Conservation (phyloP, 192 early-diverging fungal genomes). For the Polychytrium aggregatum region DNA sequence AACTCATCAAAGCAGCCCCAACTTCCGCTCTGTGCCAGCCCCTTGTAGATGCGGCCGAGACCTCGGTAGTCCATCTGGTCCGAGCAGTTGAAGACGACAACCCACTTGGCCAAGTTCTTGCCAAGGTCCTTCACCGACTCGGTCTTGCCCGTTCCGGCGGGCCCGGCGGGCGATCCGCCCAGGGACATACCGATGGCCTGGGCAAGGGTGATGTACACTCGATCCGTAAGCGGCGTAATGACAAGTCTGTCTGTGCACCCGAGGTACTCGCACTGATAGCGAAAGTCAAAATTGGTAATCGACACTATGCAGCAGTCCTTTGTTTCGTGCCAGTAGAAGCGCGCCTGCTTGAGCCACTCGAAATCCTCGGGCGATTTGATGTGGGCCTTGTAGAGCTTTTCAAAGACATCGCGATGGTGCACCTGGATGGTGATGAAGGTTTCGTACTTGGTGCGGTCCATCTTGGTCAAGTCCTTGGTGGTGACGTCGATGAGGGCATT, state of each 20-base stretch:
- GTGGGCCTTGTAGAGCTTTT: conserved; percentile 48
- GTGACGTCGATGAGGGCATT: conserved; percentile 52
- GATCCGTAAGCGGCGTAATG: conserved; percentile 53
- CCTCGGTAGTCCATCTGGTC: conserved; percentile 62
- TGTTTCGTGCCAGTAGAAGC: conserved; percentile 59
- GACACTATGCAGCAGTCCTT: conserved; percentile 54
- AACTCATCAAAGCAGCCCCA: conserved; percentile 62
- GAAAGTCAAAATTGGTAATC: conserved; percentile 57
- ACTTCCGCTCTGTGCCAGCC: conserved; percentile 48
- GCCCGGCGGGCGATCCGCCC: conserved; percentile 52
- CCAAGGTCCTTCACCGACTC: conserved; percentile 55
- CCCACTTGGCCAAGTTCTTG: conserved; percentile 56
- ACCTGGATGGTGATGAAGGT: conserved; percentile 60
- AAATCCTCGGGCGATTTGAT: conserved; percentile 49
- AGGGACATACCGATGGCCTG: conserved; percentile 56
- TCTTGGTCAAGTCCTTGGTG: conserved; percentile 49
- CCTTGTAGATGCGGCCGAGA: conserved; percentile 53
- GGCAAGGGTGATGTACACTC: conserved; percentile 48
- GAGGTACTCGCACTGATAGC: conserved; percentile 54
- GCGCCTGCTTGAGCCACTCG: conserved; percentile 54
- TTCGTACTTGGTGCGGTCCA: conserved; percentile 54
- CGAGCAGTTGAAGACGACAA: conserved; percentile 60
- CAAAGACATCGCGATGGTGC: conserved; percentile 56
- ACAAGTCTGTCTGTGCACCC: conserved; percentile 53
- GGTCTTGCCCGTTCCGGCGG: conserved; percentile 50